Conservation (phyloP, 2,329 filamentous ascomycete species). For the Scytalidium sp. region DNA sequence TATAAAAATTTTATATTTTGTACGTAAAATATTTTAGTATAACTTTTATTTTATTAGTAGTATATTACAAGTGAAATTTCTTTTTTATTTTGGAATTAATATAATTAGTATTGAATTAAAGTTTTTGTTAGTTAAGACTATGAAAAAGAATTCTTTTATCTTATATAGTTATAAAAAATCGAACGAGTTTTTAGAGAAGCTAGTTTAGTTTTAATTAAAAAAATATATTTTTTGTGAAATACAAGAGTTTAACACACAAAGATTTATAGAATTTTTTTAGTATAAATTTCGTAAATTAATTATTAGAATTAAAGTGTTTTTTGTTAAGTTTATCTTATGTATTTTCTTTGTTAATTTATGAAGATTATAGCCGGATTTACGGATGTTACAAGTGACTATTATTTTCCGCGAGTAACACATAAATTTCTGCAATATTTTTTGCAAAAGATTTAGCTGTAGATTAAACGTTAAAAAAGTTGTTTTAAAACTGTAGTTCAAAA, state of each 20-base stretch:
- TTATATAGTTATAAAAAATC: background rate
- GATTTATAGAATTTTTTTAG: background rate
- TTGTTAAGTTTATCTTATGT: constrained; percentile 3
- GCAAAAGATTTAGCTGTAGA: background rate
- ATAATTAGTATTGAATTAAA: constrained; percentile 4
- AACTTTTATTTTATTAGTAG: constrained; percentile 5
- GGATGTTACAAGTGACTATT: constrained; percentile 2
- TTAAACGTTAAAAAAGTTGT: background rate
- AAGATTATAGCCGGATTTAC: constrained; percentile 2
- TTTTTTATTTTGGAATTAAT: background rate
- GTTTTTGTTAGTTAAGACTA: constrained; percentile 4
- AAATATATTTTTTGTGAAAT: constrained; percentile 2
- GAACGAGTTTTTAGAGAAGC: background rate
- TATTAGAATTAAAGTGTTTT: constrained; percentile 5
- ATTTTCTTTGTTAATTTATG: background rate
- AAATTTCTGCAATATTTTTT: background rate
- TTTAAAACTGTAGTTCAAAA: constrained; percentile 1
- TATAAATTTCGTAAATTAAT: constrained; percentile 3
- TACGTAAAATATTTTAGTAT: background rate
- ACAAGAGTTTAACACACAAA: background rate
- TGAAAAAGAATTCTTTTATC: background rate
- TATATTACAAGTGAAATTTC: constrained; percentile 2
- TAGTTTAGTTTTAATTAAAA: constrained; percentile 1
- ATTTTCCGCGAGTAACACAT: constrained; percentile 1
- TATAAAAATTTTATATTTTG: constrained; percentile 3